Evolutionary conservation across 164 flowering plant species (phyloP), one percentile per base, ranked within the genome.

Genomic region (Amborella trichopoda): DNA sequence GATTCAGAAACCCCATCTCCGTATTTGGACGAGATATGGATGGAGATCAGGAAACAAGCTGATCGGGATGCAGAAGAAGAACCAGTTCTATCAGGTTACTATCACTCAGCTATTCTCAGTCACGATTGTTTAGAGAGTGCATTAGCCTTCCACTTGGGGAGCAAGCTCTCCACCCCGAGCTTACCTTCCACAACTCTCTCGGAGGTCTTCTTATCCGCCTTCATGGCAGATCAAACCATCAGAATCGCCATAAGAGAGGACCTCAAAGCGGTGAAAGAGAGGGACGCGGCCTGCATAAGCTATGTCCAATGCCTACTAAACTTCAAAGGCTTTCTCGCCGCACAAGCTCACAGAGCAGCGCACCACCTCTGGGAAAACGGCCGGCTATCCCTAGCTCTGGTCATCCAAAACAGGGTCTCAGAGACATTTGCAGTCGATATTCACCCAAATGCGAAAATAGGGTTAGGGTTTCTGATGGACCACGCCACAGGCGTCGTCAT

Each of bases 401-500:
- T 78, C 52, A 68, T 86, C 8, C 93, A 86, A 53, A 86, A 63
- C 55, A 50, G 86, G 42, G 83, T 76, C 0, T 78, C 89, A 2
- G 87, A 80, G 43, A 76, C 68, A 5, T 83, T 86, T 40, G 83
- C 77, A 0, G 75, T 86, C 27, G 93, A 86, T 40, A 83, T 86
- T 26, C 93, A 86, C 54, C 96, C 96, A 0, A 86, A 77, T 0
- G 96, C 96, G 1, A 73, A 26, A 44, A 69, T 86, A 14, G 96
- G 96, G 11, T 27, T 53, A 0, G 93, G 93, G 16, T 67, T 86
- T 3, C 55, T 86, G 55, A 36, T 86, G 12, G 96, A 86, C 50
- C 93, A 86, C 20, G 96, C 83, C 0, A 86, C 96, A 0, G 96
- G 93, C 3, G 61, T 86, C 0, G 89, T 86, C 25, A 56, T 82